A percentile compares a stretch with the other conserved stretches of the same genome.
These are phyloP conservation scores for Crassisporium funariophilum DNA, from an alignment of 768 basidiomycete species.

Conservation along the genomic window DNA sequence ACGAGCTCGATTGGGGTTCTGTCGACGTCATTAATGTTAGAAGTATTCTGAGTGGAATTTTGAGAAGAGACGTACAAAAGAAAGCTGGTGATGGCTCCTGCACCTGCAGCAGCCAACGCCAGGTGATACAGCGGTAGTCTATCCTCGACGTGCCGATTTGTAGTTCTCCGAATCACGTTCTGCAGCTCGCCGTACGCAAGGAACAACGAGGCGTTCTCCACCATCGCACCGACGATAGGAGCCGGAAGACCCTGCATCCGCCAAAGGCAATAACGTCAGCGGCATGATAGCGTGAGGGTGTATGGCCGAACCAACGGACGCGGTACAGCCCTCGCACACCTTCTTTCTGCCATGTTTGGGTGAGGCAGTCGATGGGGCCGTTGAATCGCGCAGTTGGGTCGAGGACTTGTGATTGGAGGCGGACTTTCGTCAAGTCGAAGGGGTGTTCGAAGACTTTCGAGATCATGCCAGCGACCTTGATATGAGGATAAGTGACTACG, in stretches of 20 bases:
- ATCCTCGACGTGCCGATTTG: conserved; percentile 35
- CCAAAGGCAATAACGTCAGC: background rate
- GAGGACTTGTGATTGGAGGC: conserved; percentile 85
- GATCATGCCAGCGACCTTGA: conserved; percentile 76
- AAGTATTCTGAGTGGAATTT: background rate
- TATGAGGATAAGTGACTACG: background rate
- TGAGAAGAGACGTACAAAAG: conserved; percentile 60
- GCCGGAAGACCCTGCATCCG: conserved; percentile 82
- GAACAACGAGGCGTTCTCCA: conserved; percentile 91
- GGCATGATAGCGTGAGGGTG: background rate
- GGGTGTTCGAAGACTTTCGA: conserved; percentile 92
- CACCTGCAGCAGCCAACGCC: conserved; percentile 81
- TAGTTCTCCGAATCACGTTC: conserved; percentile 50
- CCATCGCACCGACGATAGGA: conserved; percentile 91
- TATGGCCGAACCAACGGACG: conserved; percentile 45
- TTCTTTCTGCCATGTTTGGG: conserved; percentile 79
- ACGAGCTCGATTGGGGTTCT: conserved; percentile 41
- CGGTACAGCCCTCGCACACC: conserved; percentile 86
- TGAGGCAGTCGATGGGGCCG: conserved; percentile 89
- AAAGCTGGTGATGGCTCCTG: conserved; percentile 87
- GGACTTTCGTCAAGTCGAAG: conserved; percentile 91
- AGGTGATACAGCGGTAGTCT: conserved; percentile 69
- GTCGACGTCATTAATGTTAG: background rate
- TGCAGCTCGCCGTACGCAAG: conserved; percentile 84
- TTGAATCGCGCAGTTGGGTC: conserved; percentile 67